Conservation (phyloP, 2,329 filamentous ascomycete genomes). For the Exophiala spinifera region DNA sequence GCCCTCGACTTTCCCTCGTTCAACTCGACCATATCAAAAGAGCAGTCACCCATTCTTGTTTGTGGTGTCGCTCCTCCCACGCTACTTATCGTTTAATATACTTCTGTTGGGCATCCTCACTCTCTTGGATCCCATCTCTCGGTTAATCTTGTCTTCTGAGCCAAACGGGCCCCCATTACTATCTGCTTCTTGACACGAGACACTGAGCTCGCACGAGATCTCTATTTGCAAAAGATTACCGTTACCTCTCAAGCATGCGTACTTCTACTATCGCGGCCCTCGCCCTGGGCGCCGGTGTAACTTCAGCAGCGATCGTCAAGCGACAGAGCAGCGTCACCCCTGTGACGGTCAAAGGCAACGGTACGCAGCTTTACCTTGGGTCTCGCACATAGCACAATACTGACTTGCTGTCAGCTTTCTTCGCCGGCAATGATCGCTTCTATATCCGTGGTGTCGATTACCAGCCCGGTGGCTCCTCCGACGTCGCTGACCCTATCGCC, state of each 20-base stretch:
- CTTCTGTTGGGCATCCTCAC: slow-evolving; percentile 21
- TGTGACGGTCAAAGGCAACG: slow-evolving; percentile 62
- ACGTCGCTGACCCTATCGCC: slow-evolving; percentile 70
- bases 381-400: not conserved
- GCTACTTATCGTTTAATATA: slow-evolving; percentile 28
- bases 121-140: slow-evolving; percentile 19
- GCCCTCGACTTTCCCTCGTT: slow-evolving; percentile 11
- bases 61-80: slow-evolving; percentile 30
- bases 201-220: slow-evolving; percentile 1
- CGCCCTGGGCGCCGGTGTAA: slow-evolving; percentile 46
- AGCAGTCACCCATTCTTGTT: slow-evolving; percentile 28
- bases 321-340: slow-evolving; percentile 50
- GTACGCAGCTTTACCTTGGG: slow-evolving; percentile 34
- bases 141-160: slow-evolving; percentile 7
- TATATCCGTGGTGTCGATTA: slow-evolving; percentile 59
- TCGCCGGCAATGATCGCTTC: slow-evolving; percentile 57
- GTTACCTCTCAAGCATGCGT: slow-evolving; percentile 51
- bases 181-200: slow-evolving; percentile 4
- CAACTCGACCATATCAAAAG: slow-evolving; percentile 19
- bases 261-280: slow-evolving; percentile 44
- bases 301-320: slow-evolving; percentile 41
- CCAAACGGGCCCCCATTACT: slow-evolving; percentile 5
- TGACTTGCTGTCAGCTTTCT: slow-evolving; percentile 52
- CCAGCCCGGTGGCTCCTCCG: slow-evolving; percentile 62
- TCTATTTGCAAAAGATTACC: slow-evolving; percentile 1